A percentile compares a stretch with the other conserved stretches of the same genome.
Evolutionary conservation across 495 filamentous ascomycete genomes (phyloP).

Genomic region (Entonaema liquescens): DNA sequence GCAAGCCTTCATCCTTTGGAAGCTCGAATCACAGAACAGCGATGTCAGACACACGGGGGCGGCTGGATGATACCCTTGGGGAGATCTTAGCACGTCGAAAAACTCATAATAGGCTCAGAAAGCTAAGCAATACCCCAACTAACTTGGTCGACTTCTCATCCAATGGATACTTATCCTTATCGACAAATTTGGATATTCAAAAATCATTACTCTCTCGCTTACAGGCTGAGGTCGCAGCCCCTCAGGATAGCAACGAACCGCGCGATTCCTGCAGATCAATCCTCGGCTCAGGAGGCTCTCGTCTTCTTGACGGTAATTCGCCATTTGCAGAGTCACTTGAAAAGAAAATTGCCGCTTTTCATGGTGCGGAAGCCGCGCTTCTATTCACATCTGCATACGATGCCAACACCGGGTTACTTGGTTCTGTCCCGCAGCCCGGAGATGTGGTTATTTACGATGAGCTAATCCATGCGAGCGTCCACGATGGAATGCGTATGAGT

Average conservation of each 20-base stretch:
- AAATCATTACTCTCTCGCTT: constrained; percentile 55
- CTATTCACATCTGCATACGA: constrained; percentile 83
- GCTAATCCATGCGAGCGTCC: constrained; percentile 78
- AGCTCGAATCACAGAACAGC: constrained; percentile 3
- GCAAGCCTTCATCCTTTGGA: background rate
- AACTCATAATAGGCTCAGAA: constrained; percentile 48
- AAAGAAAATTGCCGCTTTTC: constrained; percentile 68
- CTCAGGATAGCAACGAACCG: constrained; percentile 14
- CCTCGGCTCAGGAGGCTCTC: constrained; percentile 67
- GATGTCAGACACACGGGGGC: constrained; percentile 24
- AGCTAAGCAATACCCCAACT: constrained; percentile 52
- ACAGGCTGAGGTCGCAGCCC: constrained; percentile 7
- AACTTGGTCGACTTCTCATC: constrained; percentile 66
- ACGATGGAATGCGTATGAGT: constrained; percentile 78
- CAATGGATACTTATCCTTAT: constrained; percentile 70
- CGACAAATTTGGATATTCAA: constrained; percentile 53
- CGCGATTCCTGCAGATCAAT: constrained; percentile 20
- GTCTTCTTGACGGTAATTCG: constrained; percentile 76
- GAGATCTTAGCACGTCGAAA: constrained; percentile 44
- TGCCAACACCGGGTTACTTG: constrained; percentile 75
- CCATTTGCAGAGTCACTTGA: constrained; percentile 70
- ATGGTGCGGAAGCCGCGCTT: constrained; percentile 69
- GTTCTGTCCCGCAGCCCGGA: constrained; percentile 70
- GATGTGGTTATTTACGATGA: constrained; percentile 79
- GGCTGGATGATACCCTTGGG: constrained; percentile 37